phyloP scores from a whole-genome alignment of 116 monocot species.

The Iris pallida region DNA sequence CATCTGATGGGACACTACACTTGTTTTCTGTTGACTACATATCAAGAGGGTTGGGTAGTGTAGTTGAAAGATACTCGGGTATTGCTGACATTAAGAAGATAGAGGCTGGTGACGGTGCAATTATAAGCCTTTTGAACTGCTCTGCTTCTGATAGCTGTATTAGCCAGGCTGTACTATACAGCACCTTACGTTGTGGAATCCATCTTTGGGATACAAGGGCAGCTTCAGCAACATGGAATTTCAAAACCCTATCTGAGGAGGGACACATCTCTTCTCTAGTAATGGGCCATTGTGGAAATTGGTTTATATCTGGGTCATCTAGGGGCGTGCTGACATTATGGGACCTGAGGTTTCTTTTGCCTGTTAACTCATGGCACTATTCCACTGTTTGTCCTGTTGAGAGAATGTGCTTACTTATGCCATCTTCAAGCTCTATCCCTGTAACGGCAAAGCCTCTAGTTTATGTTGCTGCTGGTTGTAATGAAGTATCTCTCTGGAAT shows the following conservation, averaged over 20 bases:
- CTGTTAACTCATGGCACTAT: slow-evolving; percentile 97
- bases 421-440: slow-evolving; percentile 51
- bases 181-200: slow-evolving; percentile 66
- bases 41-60: slow-evolving; percentile 65
- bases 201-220: slow-evolving; percentile 85
- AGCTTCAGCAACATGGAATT: slow-evolving; percentile 60
- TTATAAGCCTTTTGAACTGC: slow-evolving; percentile 80
- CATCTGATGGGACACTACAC: slow-evolving; percentile 70
- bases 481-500: slow-evolving; percentile 99
- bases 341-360: slow-evolving; percentile 94
- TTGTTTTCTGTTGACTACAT: slow-evolving; percentile 84
- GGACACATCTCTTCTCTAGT: slow-evolving; percentile 80
- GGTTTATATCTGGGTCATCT: slow-evolving; percentile 97
- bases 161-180: slow-evolving; percentile 63
- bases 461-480: slow-evolving; percentile 91
- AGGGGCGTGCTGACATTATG: slow-evolving; percentile 88
- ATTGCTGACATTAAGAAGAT: slow-evolving; percentile 80
- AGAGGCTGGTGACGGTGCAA: slow-evolving; percentile 75
- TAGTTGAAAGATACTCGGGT: slow-evolving; percentile 93
- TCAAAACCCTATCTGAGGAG: slow-evolving; percentile 61
- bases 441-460: slow-evolving; percentile 57
- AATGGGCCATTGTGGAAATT: slow-evolving; percentile 89
- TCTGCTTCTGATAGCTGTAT: slow-evolving; percentile 44
- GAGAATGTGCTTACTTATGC: slow-evolving; percentile 64
- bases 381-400: slow-evolving; percentile 73